Evolutionary conservation across 805 yeast genomes (phyloP).

Genomic region (Wickerhamomyces canadensis): DNA sequence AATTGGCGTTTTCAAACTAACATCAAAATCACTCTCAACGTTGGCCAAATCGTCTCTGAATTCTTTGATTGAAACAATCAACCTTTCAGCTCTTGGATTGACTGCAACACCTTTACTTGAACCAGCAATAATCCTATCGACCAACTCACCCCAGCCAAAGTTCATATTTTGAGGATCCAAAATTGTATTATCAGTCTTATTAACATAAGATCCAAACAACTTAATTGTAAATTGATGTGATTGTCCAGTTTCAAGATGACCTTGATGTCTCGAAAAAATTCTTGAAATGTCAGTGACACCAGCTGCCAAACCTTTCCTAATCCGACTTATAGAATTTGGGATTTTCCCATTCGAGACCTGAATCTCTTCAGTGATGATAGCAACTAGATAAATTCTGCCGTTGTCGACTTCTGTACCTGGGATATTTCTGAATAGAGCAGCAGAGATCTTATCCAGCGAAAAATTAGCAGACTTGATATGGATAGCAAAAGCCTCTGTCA

Average conservation of each 20-base stretch:
- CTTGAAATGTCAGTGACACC: slow-evolving; percentile 85
- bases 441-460: slow-evolving; percentile 62
- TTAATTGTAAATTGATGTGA: slow-evolving; percentile 68
- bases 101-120: slow-evolving; percentile 72
- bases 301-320: slow-evolving; percentile 79
- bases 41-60: slow-evolving; percentile 42
- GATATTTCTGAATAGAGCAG: slow-evolving; percentile 73
- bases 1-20: slow-evolving; percentile 43
- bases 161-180: slow-evolving; percentile 36
- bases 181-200: slow-evolving; percentile 28
- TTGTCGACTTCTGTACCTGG: slow-evolving; percentile 61
- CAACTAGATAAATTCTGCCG: slow-evolving; percentile 69
- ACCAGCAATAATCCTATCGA: slow-evolving; percentile 73
- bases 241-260: slow-evolving; percentile 53
- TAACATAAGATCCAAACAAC: slow-evolving; percentile 64
- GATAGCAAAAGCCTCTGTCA: slow-evolving; percentile 78
- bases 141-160: slow-evolving; percentile 86
- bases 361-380: slow-evolving; percentile 66
- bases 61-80: slow-evolving; percentile 70
- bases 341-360: slow-evolving; percentile 32
- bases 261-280: slow-evolving; percentile 61
- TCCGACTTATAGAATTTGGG: slow-evolving; percentile 27
- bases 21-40: slow-evolving; percentile 28
- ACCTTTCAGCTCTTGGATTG: slow-evolving; percentile 72
- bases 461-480: slow-evolving; percentile 55